Evolutionary conservation across 2,329 filamentous ascomycete species (phyloP), one percentile per base, ranked within the genome.

Genomic region (Fulvia fulva): DNA sequence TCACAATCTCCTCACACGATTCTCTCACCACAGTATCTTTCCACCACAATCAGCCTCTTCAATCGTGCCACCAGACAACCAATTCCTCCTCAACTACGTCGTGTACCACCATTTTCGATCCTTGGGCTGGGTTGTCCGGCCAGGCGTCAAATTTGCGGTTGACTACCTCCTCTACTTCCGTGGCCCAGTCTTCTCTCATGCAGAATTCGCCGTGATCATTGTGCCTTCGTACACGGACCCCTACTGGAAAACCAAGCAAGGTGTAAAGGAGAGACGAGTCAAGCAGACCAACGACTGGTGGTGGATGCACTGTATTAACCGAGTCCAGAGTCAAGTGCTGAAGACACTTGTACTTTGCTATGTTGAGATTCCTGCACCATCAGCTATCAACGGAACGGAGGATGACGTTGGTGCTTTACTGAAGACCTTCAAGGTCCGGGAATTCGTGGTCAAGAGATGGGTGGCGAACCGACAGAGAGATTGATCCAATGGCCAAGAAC

Each of bases 61-160:
- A 68, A 14, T 70, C 68, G 21, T 68, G 71, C 7, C 70, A 74
- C 85, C 91, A 0, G 91, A 96, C 71, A 90, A 96, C 68, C 82
- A 85, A 0, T 99, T 99, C 73, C 77, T 97, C 21, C 73, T 96
- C 0, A 87, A 90, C 58, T 99, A 97, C 69, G 86, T 86, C 12
- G 90, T 90, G 19, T 99, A 96, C 73, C 94, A 99, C 71, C 93
- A 99, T 72, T 99, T 96, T 76, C 88, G 94, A 37, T 96, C 91
- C 0, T 80, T 97, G 0, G 94, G 94, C 23, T 99, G 94, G 93
- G 90, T 97, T 1, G 88, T 95, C 0, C 87, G 95, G 14, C 86
- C 89, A 5, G 95, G 94, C 34, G 87, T 96, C 71, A 99, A 99
- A 71, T 99, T 99, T 67, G 90, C 90, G 22, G 89, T 91, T 9